Evolutionary conservation across 163 green algal species (phyloP), one percentile per base, ranked within the genome.

Genomic region (Coccomyxa subellipsoidea): DNA sequence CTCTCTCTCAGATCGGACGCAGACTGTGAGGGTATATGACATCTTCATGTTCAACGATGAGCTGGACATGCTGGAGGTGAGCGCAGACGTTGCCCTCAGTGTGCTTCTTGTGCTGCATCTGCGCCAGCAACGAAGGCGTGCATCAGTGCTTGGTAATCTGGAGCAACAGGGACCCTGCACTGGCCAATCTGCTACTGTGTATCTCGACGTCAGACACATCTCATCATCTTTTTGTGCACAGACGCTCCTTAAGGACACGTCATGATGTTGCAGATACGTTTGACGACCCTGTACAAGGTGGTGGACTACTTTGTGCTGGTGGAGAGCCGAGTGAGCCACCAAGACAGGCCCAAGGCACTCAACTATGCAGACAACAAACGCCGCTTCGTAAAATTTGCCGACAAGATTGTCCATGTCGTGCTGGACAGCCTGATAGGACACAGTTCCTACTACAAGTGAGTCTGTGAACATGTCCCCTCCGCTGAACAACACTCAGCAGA

Each of bases 251-350:
- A n/a, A n/a, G n/a, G n/a, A n/a, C n/a, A n/a, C n/a, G n/a, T n/a
- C n/a, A n/a, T n/a, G n/a, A n/a, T n/a, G n/a, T 27, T 59, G 4
- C 47, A 59, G 47, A 59, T 59, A 1, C 66, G 66, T 0, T 23
- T 73, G 29, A 32, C 4, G 7, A 34, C 27, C 21, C 66, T 73
- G 66, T 73, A 73, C 27, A 23, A 73, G 31, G 27, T 73, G 27
- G 66, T 73, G 27, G 66, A 73, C 66, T 73, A 34, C 8, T 73
- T 73, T 73, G 66, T 73, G 29, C 31, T 73, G 32, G 66, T 73
- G 6, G 66, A 73, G 66, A 34, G 66, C 29, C 31, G 4, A 34
- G 2, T 32, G 66, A 36, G 21, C 1, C 66, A 36, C 10, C 66
- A 73, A 23, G 66, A n/a, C 66, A 73, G 66, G 27, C 66, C 66